phyloP scores from a whole-genome alignment of 2,329 filamentous ascomycete genomes.

The Neocucurbitaria cava region DNA sequence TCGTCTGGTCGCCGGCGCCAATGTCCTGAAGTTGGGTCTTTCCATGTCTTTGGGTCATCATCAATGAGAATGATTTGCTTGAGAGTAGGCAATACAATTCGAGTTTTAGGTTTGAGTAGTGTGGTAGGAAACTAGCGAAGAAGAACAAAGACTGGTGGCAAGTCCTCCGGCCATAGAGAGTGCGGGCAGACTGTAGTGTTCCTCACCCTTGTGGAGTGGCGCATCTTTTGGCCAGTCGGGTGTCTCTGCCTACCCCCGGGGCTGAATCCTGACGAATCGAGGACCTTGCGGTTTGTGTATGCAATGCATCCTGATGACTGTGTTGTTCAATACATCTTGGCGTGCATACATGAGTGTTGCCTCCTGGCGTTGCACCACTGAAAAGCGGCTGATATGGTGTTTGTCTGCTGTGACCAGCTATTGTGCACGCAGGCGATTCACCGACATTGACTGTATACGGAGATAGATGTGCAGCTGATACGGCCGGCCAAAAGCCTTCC shows the following conservation, averaged over 20 bases:
- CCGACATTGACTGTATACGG: not conserved
- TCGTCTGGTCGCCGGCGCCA: constrained; percentile 12
- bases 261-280: not conserved
- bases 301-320: not conserved
- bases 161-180: not conserved
- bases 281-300: not conserved
- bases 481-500: no score
- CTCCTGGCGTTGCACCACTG: not conserved
- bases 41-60: not conserved
- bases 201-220: no score
- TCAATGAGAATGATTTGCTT: not conserved
- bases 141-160: not conserved
- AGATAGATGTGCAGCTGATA: not conserved
- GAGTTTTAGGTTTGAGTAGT: no score
- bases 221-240: not conserved
- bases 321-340: not conserved
- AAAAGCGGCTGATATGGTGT: not conserved
- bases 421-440: not conserved
- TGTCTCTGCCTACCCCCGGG: not conserved
- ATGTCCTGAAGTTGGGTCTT: not conserved
- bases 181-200: not conserved
- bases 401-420: not conserved
- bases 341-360: not conserved
- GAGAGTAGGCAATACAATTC: not conserved
- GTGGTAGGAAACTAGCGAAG: not conserved